Percentiles rank a stretch among this genome's conserved stretches.
These are phyloP conservation scores for Lithohypha guttulata DNA, from an alignment of 2,329 filamentous ascomycete genomes.

Conservation along the genomic window DNA sequence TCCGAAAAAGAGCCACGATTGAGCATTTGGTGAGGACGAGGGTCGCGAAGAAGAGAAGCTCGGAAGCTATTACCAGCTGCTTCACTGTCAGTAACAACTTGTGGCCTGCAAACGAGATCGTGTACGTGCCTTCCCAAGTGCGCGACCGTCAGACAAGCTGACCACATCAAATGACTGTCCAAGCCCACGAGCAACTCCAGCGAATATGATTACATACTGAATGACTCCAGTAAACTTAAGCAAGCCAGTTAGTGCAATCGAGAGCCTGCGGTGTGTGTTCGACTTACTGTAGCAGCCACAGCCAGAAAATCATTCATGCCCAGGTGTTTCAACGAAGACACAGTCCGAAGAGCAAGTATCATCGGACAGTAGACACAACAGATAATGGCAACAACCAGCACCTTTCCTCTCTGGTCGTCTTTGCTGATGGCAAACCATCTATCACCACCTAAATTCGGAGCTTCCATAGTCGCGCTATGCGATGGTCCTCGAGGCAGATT, in stretches of 20 bases:
- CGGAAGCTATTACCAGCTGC: conserved; percentile 7
- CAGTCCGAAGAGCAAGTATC: conserved; percentile 9
- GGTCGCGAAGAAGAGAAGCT: conserved; percentile 8
- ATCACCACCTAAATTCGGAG: conserved; percentile 7
- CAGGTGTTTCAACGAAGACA: conserved; percentile 4
- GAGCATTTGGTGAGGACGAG: conserved; percentile 8
- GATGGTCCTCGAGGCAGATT: no score
- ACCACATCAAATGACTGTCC: conserved; percentile 10
- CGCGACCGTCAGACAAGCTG: background rate
- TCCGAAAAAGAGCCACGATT: conserved; percentile 6
- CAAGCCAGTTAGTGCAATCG: background rate
- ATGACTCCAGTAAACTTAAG: conserved; percentile 1
- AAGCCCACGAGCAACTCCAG: conserved; percentile 9
- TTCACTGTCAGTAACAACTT: background rate
- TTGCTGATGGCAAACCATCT: conserved; percentile 7
- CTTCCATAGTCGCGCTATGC: no score
- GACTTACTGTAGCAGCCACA: conserved; percentile 7
- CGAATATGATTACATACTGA: conserved; percentile 10
- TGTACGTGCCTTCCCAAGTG: conserved; percentile 9
- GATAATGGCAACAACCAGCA: conserved; percentile 11
- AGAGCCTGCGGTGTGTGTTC: background rate
- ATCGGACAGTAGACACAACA: conserved; percentile 10
- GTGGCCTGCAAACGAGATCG: background rate
- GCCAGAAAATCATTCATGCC: conserved; percentile 10
- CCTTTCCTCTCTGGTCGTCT: conserved; percentile 9